Base-by-base conservation (phyloP, 345 rosid species). In the Rubroshorea leprosula region DNA sequence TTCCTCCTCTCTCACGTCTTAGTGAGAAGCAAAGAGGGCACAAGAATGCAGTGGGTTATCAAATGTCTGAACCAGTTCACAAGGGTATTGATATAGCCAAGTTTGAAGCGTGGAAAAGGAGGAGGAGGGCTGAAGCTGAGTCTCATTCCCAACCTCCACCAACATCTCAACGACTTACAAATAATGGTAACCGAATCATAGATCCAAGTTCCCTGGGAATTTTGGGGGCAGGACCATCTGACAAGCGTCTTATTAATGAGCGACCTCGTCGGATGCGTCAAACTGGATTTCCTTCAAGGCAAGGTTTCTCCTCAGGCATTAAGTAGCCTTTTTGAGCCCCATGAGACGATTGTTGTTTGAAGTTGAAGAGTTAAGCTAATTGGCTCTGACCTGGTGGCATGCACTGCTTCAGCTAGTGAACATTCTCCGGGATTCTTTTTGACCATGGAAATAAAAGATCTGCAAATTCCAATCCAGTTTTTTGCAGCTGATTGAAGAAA, bases 201-300 rank as follows among this genome's bases (percentile, higher is more conserved):
- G 90, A 90, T 76, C 89, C 96, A 49, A 90, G 66, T 61, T 84
- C 97, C 0, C 56, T 85, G 51, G 99, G 99, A 41, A 94, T 94
- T 73, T 96, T 94, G 5, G 99, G 99, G 53, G 96, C 97, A 2
- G 89, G 81, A 26, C 99, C 99, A 16, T 69, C 95, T 7, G 96
- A 82, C 67, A 57, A 24, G 56, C 78, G 76, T 16, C 65, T 80
- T 35, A 69, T 35, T 57, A 76, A 65, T 1, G 84, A 79, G 63
- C 83, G 91, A 68, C 79, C 80, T 54, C 69, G 65, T 49, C 76
- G 90, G 51, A 62, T 59, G 68, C 96, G 84, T 19, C 86, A 75
- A 63, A 58, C 88, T 44, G 80, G 98, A 51, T 78, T 78, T 66
- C 83, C 95, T 31, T 66, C 75, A 10, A 76, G 85, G 72, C 79